These are phyloP conservation scores for Candida palmyrensis DNA, from an alignment of 805 yeast genomes.

Conservation along the genomic window DNA sequence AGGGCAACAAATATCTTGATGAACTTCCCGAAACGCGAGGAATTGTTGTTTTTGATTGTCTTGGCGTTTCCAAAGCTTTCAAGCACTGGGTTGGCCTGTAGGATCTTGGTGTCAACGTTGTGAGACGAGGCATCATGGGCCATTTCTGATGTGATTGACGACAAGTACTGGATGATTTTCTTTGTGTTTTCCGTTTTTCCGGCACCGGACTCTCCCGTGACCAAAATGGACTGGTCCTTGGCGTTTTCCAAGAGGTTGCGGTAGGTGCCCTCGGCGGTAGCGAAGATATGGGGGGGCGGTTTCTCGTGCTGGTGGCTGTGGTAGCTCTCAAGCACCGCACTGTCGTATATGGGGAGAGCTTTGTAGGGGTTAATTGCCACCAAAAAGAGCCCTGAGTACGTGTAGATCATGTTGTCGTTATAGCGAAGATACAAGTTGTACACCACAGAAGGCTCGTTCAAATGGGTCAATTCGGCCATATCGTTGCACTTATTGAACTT, in stretches of 20 bases:
- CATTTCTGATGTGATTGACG: slow-evolving; percentile 52
- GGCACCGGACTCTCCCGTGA: slow-evolving; percentile 99
- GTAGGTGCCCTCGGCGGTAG: slow-evolving; percentile 77
- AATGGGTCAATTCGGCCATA: slow-evolving; percentile 91
- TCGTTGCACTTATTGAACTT: slow-evolving; percentile 89
- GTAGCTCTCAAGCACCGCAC: slow-evolving; percentile 51
- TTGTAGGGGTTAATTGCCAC: slow-evolving; percentile 95
- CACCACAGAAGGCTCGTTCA: slow-evolving; percentile 94
- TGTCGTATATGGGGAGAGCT: slow-evolving; percentile 63
- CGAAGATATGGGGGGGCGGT: slow-evolving; percentile 83
- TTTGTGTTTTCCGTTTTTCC: slow-evolving; percentile 98
- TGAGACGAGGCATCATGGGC: slow-evolving; percentile 8
- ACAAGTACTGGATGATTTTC: slow-evolving; percentile 85
- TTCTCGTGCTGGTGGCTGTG: slow-evolving; percentile 32
- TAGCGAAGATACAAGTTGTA: slow-evolving; percentile 78
- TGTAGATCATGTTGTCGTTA: slow-evolving; percentile 72
- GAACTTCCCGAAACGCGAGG: slow-evolving; percentile 96
- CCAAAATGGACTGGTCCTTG: slow-evolving; percentile 83
- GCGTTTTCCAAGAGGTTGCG: slow-evolving; percentile 63
- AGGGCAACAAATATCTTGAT: slow-evolving; percentile 74
- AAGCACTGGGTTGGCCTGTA: slow-evolving; percentile 91
- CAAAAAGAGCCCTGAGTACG: slow-evolving; percentile 90
- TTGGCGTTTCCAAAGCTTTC: slow-evolving; percentile 98
- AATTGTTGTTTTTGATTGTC: slow-evolving; percentile 87
- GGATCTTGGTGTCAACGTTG: slow-evolving; percentile 74